Evolutionary conservation across 306 rosid genomes (phyloP).

Genomic region (Comarum palustre): DNA sequence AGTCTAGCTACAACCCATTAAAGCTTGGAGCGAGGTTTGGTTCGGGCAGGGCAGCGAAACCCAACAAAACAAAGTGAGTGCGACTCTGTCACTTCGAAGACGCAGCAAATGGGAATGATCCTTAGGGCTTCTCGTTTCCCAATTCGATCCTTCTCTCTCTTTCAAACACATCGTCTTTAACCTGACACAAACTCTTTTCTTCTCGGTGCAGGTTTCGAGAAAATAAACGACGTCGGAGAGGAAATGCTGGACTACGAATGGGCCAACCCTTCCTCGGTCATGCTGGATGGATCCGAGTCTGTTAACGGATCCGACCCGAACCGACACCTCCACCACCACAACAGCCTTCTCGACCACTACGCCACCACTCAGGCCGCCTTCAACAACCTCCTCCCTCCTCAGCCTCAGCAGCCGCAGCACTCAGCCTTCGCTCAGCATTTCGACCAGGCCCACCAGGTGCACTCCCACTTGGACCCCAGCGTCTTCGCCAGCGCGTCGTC

Average conservation of each 20-base stretch:
- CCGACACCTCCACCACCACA: constrained; percentile 34
- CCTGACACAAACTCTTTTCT: not conserved
- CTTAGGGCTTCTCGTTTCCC: not conserved
- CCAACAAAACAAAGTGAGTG: constrained; percentile 4
- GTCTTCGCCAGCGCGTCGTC: constrained; percentile 48
- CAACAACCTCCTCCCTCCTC: constrained; percentile 30
- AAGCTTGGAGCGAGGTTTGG: not conserved
- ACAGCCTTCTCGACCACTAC: constrained; percentile 52
- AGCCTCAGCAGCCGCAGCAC: constrained; percentile 22
- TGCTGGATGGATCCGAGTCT: constrained; percentile 45
- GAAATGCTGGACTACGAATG: constrained; percentile 90
- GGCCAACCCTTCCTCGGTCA: constrained; percentile 69
- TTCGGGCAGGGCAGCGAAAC: not conserved
- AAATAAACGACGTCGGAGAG: not conserved
- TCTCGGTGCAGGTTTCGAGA: not conserved
- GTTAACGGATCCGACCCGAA: constrained; percentile 45
- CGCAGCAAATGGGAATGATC: not conserved
- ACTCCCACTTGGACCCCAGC: constrained; percentile 60
- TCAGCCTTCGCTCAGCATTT: constrained; percentile 36
- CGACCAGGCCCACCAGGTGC: constrained; percentile 24
- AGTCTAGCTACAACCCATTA: not conserved
- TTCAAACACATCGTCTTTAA: not conserved
- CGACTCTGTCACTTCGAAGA: not conserved
- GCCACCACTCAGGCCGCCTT: constrained; percentile 40
- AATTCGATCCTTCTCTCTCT: not conserved